Evolutionary conservation across 257 asterid genomes (phyloP).

Genomic region (Dorcoceras hygrometricum): DNA sequence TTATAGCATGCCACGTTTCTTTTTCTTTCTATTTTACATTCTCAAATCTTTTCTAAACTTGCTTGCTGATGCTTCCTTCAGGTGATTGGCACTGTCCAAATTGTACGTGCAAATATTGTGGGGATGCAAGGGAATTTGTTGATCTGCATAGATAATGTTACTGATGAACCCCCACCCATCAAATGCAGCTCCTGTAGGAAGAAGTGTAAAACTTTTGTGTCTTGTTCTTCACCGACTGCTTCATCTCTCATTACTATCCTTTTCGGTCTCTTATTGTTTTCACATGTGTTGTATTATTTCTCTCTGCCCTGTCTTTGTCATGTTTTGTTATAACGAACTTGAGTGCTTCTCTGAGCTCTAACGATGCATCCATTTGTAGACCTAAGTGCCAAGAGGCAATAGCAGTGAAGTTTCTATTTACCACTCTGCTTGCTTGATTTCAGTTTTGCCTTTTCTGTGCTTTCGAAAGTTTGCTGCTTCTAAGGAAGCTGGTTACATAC

Average conservation of each 20-base stretch:
- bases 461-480: constrained; percentile 1
- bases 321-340: no score
- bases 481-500: background rate
- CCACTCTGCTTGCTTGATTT: background rate
- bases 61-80: constrained; percentile 71
- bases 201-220: constrained; percentile 50
- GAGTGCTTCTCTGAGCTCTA: constrained; percentile 36
- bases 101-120: constrained; percentile 83
- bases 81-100: constrained; percentile 98
- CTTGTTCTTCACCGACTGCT: constrained; percentile 17
- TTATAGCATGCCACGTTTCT: constrained; percentile 17
- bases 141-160: constrained; percentile 35
- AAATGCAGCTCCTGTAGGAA: constrained; percentile 71
- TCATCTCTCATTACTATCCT: background rate
- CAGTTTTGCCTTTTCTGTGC: background rate
- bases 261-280: background rate
- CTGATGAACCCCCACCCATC: constrained; percentile 48
- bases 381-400: constrained; percentile 85
- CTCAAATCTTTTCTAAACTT: constrained; percentile 20
- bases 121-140: constrained; percentile 34
- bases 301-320: background rate
- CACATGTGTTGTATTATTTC: background rate
- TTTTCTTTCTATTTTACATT: constrained; percentile 19
- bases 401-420: background rate
- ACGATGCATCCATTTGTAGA: constrained; percentile 61